Percentiles rank a stretch among this genome's conserved stretches.
phyloP scores from a whole-genome alignment of 164 flowering plant species.

The Magnolia changhungtana region DNA sequence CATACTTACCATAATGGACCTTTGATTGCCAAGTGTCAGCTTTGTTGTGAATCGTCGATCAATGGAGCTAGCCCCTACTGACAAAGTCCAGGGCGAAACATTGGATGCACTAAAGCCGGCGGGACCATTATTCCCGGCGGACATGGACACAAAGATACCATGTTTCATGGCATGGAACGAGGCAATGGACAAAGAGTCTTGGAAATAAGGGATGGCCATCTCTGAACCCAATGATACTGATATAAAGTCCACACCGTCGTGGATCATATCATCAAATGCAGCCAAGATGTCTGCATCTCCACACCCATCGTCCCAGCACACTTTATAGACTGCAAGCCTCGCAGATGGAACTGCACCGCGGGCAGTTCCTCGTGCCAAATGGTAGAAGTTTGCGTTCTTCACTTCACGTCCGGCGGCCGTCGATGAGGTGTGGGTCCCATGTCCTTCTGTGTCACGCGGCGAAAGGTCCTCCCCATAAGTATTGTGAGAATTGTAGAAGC shows the following conservation, averaged over 20 bases:
- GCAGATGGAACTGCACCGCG: conserved; percentile 76
- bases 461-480: background rate
- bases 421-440: conserved; percentile 87
- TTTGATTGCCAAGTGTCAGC: background rate
- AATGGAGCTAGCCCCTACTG: conserved; percentile 71
- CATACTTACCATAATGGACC: background rate
- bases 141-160: conserved; percentile 56
- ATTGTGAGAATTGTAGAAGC: conserved; percentile 2
- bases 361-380: conserved; percentile 64
- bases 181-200: conserved; percentile 55
- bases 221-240: conserved; percentile 63
- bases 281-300: conserved; percentile 66
- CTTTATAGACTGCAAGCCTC: conserved; percentile 75
- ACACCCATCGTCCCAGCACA: conserved; percentile 69
- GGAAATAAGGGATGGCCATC: conserved; percentile 8
- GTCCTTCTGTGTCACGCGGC: conserved; percentile 45
- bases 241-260: conserved; percentile 77
- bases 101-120: conserved; percentile 26
- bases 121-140: conserved; percentile 83
- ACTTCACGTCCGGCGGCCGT: conserved; percentile 56
- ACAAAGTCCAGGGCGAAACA: conserved; percentile 72
- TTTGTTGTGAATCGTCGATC: conserved; percentile 39
- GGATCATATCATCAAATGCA: conserved; percentile 69
- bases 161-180: conserved; percentile 69
- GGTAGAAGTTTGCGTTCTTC: conserved; percentile 45